Base-by-base conservation (phyloP, 176 grass and related monocot genomes). In the Ampelocalamus luodianensis region DNA sequence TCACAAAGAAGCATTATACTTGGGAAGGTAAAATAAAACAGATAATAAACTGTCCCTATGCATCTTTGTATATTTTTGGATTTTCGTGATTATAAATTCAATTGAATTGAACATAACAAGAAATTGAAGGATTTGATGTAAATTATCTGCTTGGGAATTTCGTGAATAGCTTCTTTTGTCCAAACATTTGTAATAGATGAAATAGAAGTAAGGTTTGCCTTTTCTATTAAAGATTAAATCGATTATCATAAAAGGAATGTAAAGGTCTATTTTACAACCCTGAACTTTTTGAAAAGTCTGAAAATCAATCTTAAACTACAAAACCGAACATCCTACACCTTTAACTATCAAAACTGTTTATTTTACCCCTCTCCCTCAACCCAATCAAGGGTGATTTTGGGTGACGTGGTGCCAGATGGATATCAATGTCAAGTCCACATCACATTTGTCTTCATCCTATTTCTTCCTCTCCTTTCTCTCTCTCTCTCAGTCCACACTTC, bases 1-100 rank as follows among this genome's bases (percentile, higher is more conserved):
- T 83, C 93, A 44, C 96, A 98, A 78, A 94, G 92, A 89, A 85
- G 90, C 61, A 98, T 95, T 90, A 86, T 95, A 85, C 91, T 98
- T 76, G 96, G 96, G 59, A 91, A 93, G 96, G 96, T 98, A 90
- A 77, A 45, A 74, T 98, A 90, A 77, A 45, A 74, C 6, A 36
- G 32, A 42, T 72, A 37, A 65, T 14, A 49, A 75, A 74, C 59
- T 12, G 22, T 32, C 23, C 20, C 2, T 77, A 5, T 65, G 27
- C 6, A 27, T 20, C 16, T 8, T 17, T n/a, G 24, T 53, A 82
- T 83, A 40, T 65, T 72, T 62, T 18, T 13, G 55, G 82, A 65
- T 53, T 50, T 63, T 69, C 38, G 27, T 53, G 16, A 48, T 56
- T 14, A 53, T 20, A 43, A 10, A 74, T 43, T 65, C 77, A 80